Evolutionary conservation across 2,329 filamentous ascomycete species (phyloP), one percentile per base, ranked within the genome.

Genomic region (Trichoderma polysporum): DNA sequence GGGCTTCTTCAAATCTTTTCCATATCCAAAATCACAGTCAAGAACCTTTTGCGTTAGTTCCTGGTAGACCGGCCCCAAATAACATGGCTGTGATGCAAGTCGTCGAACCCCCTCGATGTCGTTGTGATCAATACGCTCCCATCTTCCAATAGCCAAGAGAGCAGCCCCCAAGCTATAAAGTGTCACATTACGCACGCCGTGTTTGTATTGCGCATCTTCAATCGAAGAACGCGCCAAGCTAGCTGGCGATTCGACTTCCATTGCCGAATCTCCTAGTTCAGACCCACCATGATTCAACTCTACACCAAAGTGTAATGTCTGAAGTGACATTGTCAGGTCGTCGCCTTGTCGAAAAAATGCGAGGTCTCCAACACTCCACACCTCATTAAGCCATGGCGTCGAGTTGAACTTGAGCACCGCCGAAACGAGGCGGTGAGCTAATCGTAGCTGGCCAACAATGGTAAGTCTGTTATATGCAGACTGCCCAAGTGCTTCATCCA

Each of bases 11-110:
- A 61, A 6, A 39, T 61, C 58, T 9, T 52, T 61, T 1, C 58
- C 58, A 29, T 61, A 29, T 33, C 58, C 58, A 29, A 61, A 61
- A 29, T 62, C 59, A 7, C 49, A 62, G 25, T 62, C 59, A 7
- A 62, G 59, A 0, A 62, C 59, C 15, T 62, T 62, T 1, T 53
- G 58, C 7, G 49, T 62, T 15, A 53, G 15, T 10, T 62, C 59
- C n/a, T 53, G 49, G 6, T 62, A 62, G 6, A 62, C 35, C 0
- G 47, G 49, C n/a, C 49, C 59, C 27, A 62, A 22, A 25, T 53
- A 62, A 2, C 33, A 53, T 31, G 33, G 12, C 13, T 41, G 59
- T 13, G 49, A 62, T 41, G 59, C 59, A 12, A 62, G 15, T 12
- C 59, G 59, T 29, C 59, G 59, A 33, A 62, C 49, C n/a, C 33